phyloP scores from a whole-genome alignment of 106 monocot genomes.

The Platanthera zijinensis region DNA sequence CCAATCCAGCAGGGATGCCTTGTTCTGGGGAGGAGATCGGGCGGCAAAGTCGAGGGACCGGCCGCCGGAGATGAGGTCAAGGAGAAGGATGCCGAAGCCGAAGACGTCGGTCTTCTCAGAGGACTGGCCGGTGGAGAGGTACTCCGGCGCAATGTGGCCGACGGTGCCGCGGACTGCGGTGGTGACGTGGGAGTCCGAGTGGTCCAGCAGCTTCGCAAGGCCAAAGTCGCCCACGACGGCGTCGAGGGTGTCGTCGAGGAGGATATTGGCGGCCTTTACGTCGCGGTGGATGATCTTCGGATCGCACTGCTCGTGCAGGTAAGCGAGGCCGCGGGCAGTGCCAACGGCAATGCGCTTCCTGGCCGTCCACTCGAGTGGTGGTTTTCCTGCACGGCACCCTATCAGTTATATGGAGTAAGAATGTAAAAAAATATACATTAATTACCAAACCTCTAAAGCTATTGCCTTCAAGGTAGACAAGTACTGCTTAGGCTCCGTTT shows the following conservation, averaged over 20 bases:
- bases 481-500: too few relatives aligned
- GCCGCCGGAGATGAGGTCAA: slow-evolving; percentile 55
- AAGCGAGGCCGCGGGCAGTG: slow-evolving; percentile 71
- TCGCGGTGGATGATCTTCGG: slow-evolving; percentile 98
- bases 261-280: slow-evolving; percentile 94
- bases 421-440: too few relatives aligned
- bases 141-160: slow-evolving; percentile 80
- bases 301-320: slow-evolving; percentile 98
- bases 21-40: slow-evolving; percentile 14
- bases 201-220: slow-evolving; percentile 89
- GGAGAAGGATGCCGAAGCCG: slow-evolving; percentile 60
- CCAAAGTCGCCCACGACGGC: slow-evolving; percentile 93
- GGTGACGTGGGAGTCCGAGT: slow-evolving; percentile 68
- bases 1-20: slow-evolving; percentile 50
- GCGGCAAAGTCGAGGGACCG: slow-evolving; percentile 41
- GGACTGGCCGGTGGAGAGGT: slow-evolving; percentile 65
- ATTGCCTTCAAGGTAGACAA: too few relatives aligned
- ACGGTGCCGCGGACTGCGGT: slow-evolving; percentile 81
- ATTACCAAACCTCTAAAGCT: too few relatives aligned
- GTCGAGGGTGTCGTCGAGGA: slow-evolving; percentile 74
- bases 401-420: too few relatives aligned
- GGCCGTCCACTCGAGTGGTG: slow-evolving; percentile 69
- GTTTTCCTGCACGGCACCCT: slow-evolving; percentile 33
- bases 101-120: slow-evolving; percentile 78
- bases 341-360: slow-evolving; percentile 81